Evolutionary conservation across 176 grass and related monocot genomes (phyloP).

Genomic region (Hsuehochloa calcarea): DNA sequence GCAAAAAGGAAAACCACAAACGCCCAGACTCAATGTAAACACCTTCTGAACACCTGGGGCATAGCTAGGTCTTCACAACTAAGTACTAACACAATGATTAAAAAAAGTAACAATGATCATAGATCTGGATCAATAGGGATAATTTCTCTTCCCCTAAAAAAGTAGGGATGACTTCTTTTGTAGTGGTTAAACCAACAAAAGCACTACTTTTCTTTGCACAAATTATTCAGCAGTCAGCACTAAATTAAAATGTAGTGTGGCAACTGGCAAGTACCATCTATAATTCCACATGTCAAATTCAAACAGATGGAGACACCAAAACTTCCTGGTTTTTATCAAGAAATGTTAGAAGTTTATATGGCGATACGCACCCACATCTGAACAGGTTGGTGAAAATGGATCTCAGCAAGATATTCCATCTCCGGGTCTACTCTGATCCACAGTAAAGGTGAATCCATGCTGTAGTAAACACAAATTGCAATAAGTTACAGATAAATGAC

Average conservation of each 20-base stretch:
- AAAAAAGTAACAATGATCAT: neutral
- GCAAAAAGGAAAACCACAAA: neutral
- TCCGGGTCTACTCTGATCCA: constrained; percentile 96
- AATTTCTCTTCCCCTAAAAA: neutral
- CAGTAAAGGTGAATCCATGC: constrained; percentile 84
- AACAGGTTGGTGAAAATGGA: constrained; percentile 92
- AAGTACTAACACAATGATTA: neutral
- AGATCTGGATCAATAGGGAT: constrained; percentile 5
- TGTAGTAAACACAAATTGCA: constrained; percentile 34
- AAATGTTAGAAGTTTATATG: constrained; percentile 5
- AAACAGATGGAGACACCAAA: neutral
- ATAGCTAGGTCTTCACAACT: neutral
- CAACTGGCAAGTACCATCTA: neutral
- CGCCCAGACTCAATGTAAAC: neutral
- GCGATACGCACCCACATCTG: constrained; percentile 90
- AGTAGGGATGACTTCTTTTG: neutral
- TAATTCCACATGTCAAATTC: neutral
- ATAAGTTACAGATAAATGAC: constrained; percentile 17
- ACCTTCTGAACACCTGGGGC: neutral
- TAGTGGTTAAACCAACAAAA: constrained; percentile 14
- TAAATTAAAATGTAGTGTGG: neutral
- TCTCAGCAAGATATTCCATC: constrained; percentile 98
- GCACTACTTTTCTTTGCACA: neutral
- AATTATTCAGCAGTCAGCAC: constrained; percentile 19
- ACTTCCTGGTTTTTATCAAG: neutral